Evolutionary conservation across 2,329 filamentous ascomycete species (phyloP).

Genomic region (Cordyceps cateniannulata): DNA sequence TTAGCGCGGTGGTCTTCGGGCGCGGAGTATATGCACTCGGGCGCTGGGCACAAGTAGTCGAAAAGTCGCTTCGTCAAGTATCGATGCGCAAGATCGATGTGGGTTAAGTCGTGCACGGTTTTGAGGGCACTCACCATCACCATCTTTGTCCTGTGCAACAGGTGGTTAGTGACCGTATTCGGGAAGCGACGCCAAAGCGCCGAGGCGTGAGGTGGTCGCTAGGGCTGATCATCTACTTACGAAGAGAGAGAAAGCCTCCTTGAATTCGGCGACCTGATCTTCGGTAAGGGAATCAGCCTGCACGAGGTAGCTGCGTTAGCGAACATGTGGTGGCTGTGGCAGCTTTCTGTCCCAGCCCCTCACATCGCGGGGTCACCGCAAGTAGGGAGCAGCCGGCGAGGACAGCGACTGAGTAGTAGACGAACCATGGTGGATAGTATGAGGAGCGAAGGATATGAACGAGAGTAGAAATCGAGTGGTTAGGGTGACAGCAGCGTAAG

Average conservation of each 20-base stretch:
- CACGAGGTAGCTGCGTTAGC: conserved; percentile 20
- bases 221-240: conserved; percentile 52
- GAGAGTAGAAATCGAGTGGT: background rate
- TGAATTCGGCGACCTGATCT: conserved; percentile 99
- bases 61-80: background rate
- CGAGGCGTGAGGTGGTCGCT: background rate
- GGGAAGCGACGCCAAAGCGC: background rate
- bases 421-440: conserved; percentile 9
- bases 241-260: conserved; percentile 99
- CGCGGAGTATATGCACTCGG: background rate
- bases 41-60: background rate
- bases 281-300: conserved; percentile 98
- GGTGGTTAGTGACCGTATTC: conserved; percentile 20
- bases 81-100: background rate
- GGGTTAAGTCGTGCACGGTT: background rate
- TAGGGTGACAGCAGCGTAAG: background rate
- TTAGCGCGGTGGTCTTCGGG: background rate
- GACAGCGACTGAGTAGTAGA: background rate
- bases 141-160: conserved; percentile 69
- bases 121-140: conserved; percentile 67
- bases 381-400: background rate
- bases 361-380: conserved; percentile 17
- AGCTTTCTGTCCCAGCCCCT: conserved; percentile 21
- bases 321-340: background rate
- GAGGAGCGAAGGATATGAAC: background rate